These are phyloP conservation scores for Epichloe brachyelytri DNA, from an alignment of 2,329 filamentous ascomycete species.

Conservation along the genomic window DNA sequence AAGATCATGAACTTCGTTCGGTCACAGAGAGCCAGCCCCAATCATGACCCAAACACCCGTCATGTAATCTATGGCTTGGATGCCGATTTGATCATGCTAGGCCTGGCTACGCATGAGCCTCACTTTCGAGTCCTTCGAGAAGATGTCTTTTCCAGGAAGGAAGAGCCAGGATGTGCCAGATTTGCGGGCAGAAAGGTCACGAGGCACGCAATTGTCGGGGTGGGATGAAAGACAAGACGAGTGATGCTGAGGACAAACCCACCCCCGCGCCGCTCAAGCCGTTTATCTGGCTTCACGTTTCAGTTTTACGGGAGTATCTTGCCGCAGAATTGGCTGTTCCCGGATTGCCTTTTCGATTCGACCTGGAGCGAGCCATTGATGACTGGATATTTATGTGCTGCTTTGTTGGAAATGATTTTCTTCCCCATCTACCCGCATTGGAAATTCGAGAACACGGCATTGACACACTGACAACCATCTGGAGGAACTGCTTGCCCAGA, in stretches of 20 bases:
- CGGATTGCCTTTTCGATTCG: conserved; percentile 73
- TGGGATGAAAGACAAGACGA: conserved; percentile 62
- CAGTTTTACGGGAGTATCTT: conserved; percentile 82
- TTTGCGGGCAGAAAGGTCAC: conserved; percentile 89
- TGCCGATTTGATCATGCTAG: conserved; percentile 97
- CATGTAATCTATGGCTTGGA: conserved; percentile 98
- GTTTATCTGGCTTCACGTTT: conserved; percentile 96
- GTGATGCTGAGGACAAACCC: conserved; percentile 72
- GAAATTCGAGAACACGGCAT: conserved; percentile 97
- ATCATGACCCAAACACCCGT: conserved; percentile 90
- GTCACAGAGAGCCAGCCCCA: conserved; percentile 78
- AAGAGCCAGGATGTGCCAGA: conserved; percentile 66
- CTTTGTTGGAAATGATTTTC: conserved; percentile 96
- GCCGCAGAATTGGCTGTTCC: conserved; percentile 79
- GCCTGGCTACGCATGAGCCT: conserved; percentile 91
- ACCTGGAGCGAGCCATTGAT: conserved; percentile 86
- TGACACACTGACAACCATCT: conserved; percentile 90
- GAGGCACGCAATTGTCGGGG: conserved; percentile 77
- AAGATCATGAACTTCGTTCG: conserved; percentile 99
- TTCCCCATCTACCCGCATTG: conserved; percentile 91
- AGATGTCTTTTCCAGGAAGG: conserved; percentile 91
- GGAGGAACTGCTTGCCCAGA: conserved; percentile 77
- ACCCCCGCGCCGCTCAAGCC: conserved; percentile 63
- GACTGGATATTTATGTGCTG: conserved; percentile 99
- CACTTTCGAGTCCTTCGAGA: conserved; percentile 93